Conservation (phyloP, 192 early-diverging fungal species). For the Diversispora eburnea region DNA sequence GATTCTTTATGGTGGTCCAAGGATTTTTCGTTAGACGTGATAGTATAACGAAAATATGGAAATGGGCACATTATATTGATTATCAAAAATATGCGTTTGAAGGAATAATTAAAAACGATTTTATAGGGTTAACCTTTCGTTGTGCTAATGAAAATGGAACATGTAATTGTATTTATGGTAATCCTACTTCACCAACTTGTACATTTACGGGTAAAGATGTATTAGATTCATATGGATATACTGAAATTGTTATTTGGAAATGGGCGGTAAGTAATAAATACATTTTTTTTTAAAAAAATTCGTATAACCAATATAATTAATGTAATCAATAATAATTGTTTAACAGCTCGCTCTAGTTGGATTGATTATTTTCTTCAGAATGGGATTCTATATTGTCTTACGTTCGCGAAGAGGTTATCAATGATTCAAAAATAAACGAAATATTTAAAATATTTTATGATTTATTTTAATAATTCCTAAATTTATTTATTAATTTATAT, state of each 20-base stretch:
- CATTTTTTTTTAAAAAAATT: background rate
- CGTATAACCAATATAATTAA: too few relatives aligned
- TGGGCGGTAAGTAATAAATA: slow-evolving; percentile 13
- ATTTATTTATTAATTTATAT: too few relatives aligned
- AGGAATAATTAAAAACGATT: slow-evolving; percentile 2
- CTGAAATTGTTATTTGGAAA: background rate
- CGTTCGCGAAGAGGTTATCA: background rate
- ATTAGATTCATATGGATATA: slow-evolving; percentile 8
- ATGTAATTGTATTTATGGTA: background rate
- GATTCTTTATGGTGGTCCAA: slow-evolving; percentile 18
- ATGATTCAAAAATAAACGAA: background rate
- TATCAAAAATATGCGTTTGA: slow-evolving; percentile 23
- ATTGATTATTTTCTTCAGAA: background rate
- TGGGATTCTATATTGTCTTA: background rate
- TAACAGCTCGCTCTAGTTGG: background rate
- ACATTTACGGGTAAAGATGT: slow-evolving; percentile 5
- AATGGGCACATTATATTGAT: slow-evolving; percentile 17
- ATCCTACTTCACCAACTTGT: too few relatives aligned
- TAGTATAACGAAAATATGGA: background rate
- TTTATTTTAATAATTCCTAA: too few relatives aligned
- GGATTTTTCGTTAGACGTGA: slow-evolving; percentile 6
- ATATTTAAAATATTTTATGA: too few relatives aligned
- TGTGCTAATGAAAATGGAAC: background rate
- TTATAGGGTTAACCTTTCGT: slow-evolving; percentile 2
- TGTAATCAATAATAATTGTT: background rate